Evolutionary conservation across 2,329 filamentous ascomycete species (phyloP).

Genomic region (Dothiorella sarmentorum): DNA sequence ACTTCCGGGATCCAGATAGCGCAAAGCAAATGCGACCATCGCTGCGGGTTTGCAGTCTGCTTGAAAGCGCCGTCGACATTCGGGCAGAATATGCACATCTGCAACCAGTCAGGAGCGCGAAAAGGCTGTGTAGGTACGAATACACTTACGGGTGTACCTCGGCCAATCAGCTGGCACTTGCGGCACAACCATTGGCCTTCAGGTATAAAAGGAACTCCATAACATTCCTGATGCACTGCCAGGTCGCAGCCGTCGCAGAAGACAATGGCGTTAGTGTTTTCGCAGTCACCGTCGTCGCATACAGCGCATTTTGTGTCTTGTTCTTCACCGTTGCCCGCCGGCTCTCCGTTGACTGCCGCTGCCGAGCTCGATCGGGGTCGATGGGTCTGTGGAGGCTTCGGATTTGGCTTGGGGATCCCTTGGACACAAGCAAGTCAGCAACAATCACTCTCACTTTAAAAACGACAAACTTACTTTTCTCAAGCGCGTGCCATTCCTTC

Average conservation of each 20-base stretch:
- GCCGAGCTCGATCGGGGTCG: slow-evolving; percentile 89
- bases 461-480: slow-evolving; percentile 61
- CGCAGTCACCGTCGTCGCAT: slow-evolving; percentile 98
- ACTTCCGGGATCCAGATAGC: slow-evolving; percentile 99
- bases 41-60: slow-evolving; percentile 84
- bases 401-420: slow-evolving; percentile 89
- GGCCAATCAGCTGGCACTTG: slow-evolving; percentile 92
- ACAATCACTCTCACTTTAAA: not conserved
- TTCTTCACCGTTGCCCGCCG: slow-evolving; percentile 75
- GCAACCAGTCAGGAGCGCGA: not conserved
- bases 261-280: slow-evolving; percentile 98
- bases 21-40: slow-evolving; percentile 95
- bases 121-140: slow-evolving; percentile 26
- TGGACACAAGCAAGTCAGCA: slow-evolving; percentile 13
- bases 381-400: slow-evolving; percentile 92
- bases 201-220: slow-evolving; percentile 96
- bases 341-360: slow-evolving; percentile 91
- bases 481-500: slow-evolving; percentile 94
- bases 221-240: slow-evolving; percentile 97
- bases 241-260: slow-evolving; percentile 98
- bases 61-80: slow-evolving; percentile 98
- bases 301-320: slow-evolving; percentile 97
- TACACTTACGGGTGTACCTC: slow-evolving; percentile 71
- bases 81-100: slow-evolving; percentile 97
- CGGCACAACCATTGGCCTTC: slow-evolving; percentile 98